A percentile compares a stretch with the other conserved stretches of the same genome.
Conservation (phyloP, 108 stramenopile genomes). For the Mayamaea pseudoterrestris region DNA sequence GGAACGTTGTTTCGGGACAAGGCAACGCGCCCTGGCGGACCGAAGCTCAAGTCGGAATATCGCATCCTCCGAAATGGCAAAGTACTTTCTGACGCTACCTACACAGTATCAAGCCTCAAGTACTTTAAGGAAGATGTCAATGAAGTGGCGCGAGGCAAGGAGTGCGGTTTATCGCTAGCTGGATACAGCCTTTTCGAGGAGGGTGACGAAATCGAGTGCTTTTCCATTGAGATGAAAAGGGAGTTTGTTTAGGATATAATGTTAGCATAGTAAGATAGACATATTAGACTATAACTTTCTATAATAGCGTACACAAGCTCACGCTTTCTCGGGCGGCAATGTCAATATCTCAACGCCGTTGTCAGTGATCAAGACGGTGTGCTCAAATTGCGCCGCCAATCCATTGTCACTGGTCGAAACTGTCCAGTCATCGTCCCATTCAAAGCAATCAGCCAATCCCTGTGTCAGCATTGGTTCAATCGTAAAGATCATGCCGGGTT, state of each 20-base stretch:
- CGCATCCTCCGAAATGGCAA: constrained; percentile 49
- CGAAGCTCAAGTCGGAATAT: constrained; percentile 32
- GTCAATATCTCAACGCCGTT: constrained; percentile 91
- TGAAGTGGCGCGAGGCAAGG: constrained; percentile 53
- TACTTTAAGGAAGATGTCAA: constrained; percentile 65
- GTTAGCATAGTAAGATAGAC: no score
- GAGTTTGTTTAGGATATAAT: constrained; percentile 4
- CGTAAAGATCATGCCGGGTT: constrained; percentile 96
- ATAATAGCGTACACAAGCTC: no score
- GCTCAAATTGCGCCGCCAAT: constrained; percentile 95
- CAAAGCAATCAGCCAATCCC: constrained; percentile 49
- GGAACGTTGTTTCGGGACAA: constrained; percentile 43
- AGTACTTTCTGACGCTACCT: constrained; percentile 34
- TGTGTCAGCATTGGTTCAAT: constrained; percentile 98
- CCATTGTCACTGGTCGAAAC: constrained; percentile 85
- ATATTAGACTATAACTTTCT: no score
- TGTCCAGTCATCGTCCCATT: constrained; percentile 96
- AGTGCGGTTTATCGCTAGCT: constrained; percentile 61
- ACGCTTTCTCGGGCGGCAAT: constrained; percentile 14
- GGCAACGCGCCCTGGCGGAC: constrained; percentile 14
- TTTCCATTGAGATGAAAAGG: constrained; percentile 52
- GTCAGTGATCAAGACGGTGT: constrained; percentile 91
- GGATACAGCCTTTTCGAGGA: constrained; percentile 54
- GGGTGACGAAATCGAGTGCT: constrained; percentile 71
- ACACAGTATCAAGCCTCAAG: constrained; percentile 46